Percentiles rank a stretch among this genome's conserved stretches.
These are phyloP conservation scores for Pilobolus umbonatus DNA, from an alignment of 192 early-diverging fungal genomes.

Conservation along the genomic window DNA sequence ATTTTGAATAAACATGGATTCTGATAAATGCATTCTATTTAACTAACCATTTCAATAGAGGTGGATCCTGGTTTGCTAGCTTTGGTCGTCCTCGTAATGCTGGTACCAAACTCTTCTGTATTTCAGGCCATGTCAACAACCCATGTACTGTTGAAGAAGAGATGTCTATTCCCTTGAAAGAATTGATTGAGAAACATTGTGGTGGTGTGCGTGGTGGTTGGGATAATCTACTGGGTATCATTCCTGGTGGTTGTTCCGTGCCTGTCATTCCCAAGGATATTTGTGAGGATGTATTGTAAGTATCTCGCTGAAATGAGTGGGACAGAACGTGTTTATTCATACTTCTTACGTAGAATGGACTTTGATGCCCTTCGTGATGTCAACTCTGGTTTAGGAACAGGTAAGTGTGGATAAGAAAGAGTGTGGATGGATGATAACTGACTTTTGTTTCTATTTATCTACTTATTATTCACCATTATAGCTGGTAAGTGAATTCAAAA, in stretches of 20 bases:
- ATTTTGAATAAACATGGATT: not conserved
- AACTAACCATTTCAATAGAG: conserved; percentile 36
- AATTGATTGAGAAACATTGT: conserved; percentile 92
- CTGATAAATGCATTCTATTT: not conserved
- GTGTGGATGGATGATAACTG: not conserved
- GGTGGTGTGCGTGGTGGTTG: conserved; percentile 97
- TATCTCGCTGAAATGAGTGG: not conserved
- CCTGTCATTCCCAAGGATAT: conserved; percentile 80
- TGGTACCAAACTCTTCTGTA: conserved; percentile 97
- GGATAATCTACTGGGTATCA: conserved; percentile 97
- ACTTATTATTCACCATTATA: not conserved
- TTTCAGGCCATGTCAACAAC: conserved; percentile 97
- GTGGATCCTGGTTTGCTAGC: conserved; percentile 89
- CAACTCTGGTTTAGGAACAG: conserved; percentile 92
- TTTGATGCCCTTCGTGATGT: conserved; percentile 96
- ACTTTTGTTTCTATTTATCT: not conserved
- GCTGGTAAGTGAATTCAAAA: conserved; percentile 1
- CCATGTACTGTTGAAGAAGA: conserved; percentile 98
- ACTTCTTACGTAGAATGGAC: conserved; percentile 68
- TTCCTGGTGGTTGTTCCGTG: conserved; percentile 95
- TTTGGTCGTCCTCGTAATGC: conserved; percentile 91
- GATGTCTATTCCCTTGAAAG: conserved; percentile 94
- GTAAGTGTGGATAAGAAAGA: not conserved
- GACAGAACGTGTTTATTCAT: not conserved
- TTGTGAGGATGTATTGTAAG: conserved; percentile 78